Conservation (phyloP, 192 early-diverging fungal species). For the Gorgonomyces haynaldii region DNA sequence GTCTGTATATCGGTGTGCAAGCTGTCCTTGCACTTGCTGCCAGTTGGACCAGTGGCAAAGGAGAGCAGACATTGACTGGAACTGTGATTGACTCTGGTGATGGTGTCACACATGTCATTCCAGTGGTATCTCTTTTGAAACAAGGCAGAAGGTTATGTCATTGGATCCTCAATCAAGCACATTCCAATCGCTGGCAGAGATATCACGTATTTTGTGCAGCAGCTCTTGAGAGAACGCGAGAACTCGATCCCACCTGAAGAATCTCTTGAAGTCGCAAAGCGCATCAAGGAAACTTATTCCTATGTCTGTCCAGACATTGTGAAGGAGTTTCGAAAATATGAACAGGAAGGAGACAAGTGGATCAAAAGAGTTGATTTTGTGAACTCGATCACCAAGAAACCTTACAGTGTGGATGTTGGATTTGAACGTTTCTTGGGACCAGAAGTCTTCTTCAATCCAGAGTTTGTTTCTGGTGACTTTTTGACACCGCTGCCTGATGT, state of each 20-base stretch:
- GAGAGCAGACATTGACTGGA: slow-evolving; percentile 84
- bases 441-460: slow-evolving; percentile 99
- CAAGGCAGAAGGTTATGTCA: slow-evolving; percentile 94
- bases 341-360: slow-evolving; percentile 78
- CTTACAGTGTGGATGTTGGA: slow-evolving; percentile 91
- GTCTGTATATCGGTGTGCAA: slow-evolving; percentile 98
- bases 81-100: slow-evolving; percentile 98
- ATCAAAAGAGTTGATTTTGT: slow-evolving; percentile 78
- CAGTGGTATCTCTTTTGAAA: slow-evolving; percentile 50
- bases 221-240: slow-evolving; percentile 94
- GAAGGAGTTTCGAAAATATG: slow-evolving; percentile 91
- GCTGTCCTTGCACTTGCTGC: slow-evolving; percentile 96
- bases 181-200: slow-evolving; percentile 98
- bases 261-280: slow-evolving; percentile 84
- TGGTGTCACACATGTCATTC: slow-evolving; percentile 99
- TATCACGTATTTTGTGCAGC: slow-evolving; percentile 95
- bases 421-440: slow-evolving; percentile 99
- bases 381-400: slow-evolving; percentile 73
- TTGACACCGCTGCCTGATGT: slow-evolving; percentile 91
- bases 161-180: slow-evolving; percentile 95
- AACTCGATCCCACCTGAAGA: slow-evolving; percentile 93
- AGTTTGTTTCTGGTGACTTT: slow-evolving; percentile 93
- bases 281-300: slow-evolving; percentile 93
- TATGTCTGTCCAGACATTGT: slow-evolving; percentile 97
- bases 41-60: slow-evolving; percentile 80